phyloP scores from a whole-genome alignment of 306 rosid genomes.

The Cucurbita pepo region DNA sequence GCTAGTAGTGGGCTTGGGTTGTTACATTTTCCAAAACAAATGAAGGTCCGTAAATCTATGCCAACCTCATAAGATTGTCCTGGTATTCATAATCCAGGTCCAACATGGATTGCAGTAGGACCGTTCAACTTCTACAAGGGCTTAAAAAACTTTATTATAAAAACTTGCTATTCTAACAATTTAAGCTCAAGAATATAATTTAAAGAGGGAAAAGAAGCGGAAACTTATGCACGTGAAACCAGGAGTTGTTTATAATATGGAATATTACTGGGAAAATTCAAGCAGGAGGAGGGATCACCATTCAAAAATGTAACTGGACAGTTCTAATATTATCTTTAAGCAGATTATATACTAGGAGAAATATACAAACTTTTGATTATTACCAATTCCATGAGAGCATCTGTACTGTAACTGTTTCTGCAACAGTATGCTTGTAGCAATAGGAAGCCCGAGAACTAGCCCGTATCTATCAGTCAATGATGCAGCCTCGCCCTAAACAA shows the following conservation, averaged over 20 bases:
- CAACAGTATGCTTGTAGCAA: constrained; percentile 33
- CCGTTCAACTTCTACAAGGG: no score
- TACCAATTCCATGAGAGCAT: constrained; percentile 73
- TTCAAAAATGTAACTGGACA: neutral
- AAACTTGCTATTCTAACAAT: neutral
- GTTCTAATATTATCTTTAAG: neutral
- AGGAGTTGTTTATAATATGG: no score
- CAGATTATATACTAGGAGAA: neutral
- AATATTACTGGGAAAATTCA: neutral
- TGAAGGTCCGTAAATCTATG: no score
- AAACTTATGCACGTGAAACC: no score
- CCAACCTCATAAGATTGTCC: no score
- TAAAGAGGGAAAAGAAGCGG: no score
- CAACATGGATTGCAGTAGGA: no score
- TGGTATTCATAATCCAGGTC: no score
- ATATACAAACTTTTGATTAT: neutral
- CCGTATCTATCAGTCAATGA: constrained; percentile 68
- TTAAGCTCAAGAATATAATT: neutral
- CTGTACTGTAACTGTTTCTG: constrained; percentile 53
- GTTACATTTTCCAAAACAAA: no score
- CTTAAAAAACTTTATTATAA: neutral
- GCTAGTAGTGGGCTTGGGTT: no score
- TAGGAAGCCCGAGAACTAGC: constrained; percentile 57
- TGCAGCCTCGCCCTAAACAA: constrained; percentile 77
- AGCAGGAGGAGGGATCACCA: neutral